Conservation (phyloP, 108 stramenopile genomes). For the Cylindrotheca closterium region DNA sequence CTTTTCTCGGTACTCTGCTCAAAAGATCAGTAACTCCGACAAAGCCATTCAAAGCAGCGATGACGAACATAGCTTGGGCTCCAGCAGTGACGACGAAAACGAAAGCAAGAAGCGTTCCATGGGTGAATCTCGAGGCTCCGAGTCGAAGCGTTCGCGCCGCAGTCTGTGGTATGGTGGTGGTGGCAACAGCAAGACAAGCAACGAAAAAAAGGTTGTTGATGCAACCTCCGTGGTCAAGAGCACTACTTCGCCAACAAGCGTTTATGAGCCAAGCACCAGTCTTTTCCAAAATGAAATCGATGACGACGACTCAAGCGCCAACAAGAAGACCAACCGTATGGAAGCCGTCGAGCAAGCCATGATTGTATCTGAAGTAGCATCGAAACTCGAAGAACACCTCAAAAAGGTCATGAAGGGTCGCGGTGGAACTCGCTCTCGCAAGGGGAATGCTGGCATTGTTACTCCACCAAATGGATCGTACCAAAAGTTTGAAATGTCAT, state of each 20-base stretch:
- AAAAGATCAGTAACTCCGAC: conserved; percentile 29
- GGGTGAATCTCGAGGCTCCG: background rate
- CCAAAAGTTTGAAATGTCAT: conserved; percentile 8
- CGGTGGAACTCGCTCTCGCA: conserved; percentile 25
- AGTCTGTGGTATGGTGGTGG: conserved; percentile 8
- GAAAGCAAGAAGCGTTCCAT: conserved; percentile 11
- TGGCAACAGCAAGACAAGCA: background rate
- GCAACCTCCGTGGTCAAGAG: conserved; percentile 16
- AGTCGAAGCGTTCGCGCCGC: conserved; percentile 19
- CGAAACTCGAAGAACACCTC: conserved; percentile 57
- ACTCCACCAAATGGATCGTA: conserved; percentile 52
- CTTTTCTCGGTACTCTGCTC: conserved; percentile 41
- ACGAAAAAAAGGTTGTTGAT: conserved; percentile 5
- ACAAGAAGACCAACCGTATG: conserved; percentile 16
- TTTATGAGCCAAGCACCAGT: conserved; percentile 7
- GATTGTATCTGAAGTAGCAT: conserved; percentile 56
- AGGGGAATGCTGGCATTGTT: conserved; percentile 37
- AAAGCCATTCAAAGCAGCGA: conserved; percentile 18
- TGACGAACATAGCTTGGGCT: conserved; percentile 25
- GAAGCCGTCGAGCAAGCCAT: conserved; percentile 43
- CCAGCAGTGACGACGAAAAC: conserved; percentile 12
- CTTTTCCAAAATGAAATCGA: conserved; percentile 16
- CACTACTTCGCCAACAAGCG: conserved; percentile 24
- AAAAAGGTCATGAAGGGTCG: conserved; percentile 39
- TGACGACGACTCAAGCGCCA: conserved; percentile 18